phyloP scores from a whole-genome alignment of 768 basidiomycete species.

The Lyophyllum atratum region DNA sequence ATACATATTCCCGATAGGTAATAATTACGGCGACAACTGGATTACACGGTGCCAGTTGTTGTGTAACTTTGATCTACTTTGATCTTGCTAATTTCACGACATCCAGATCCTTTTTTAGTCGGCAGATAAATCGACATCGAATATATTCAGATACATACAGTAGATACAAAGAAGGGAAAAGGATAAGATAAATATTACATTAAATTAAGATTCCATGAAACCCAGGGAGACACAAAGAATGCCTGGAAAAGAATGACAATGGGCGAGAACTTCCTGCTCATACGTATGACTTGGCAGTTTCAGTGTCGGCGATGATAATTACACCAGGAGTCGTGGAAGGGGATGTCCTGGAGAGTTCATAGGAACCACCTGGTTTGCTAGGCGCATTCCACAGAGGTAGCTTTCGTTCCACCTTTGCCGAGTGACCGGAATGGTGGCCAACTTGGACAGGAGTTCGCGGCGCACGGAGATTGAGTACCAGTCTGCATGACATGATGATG shows the following conservation, averaged over 20 bases:
- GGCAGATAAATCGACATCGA: no score
- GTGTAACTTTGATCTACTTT: no score
- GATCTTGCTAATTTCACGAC: no score
- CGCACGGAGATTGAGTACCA: conserved; percentile 23
- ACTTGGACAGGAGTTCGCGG: conserved; percentile 2
- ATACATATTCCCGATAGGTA: neutral
- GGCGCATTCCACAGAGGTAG: conserved; percentile 7
- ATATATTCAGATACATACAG: no score
- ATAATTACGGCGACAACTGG: neutral
- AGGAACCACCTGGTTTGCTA: neutral
- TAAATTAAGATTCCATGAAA: neutral
- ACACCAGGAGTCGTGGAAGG: neutral
- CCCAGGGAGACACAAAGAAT: neutral
- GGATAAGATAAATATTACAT: neutral
- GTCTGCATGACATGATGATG: conserved; percentile 26
- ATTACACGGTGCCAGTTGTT: neutral
- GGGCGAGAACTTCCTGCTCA: neutral
- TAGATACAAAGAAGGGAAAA: neutral
- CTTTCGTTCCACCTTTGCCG: neutral
- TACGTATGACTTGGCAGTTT: neutral
- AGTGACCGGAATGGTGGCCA: neutral
- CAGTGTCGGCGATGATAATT: neutral
- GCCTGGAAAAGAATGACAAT: neutral
- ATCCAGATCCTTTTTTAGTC: no score
- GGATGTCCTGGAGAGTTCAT: neutral